Evolutionary conservation across 768 basidiomycete species (phyloP).

Genomic region (Austroboletus festivus): DNA sequence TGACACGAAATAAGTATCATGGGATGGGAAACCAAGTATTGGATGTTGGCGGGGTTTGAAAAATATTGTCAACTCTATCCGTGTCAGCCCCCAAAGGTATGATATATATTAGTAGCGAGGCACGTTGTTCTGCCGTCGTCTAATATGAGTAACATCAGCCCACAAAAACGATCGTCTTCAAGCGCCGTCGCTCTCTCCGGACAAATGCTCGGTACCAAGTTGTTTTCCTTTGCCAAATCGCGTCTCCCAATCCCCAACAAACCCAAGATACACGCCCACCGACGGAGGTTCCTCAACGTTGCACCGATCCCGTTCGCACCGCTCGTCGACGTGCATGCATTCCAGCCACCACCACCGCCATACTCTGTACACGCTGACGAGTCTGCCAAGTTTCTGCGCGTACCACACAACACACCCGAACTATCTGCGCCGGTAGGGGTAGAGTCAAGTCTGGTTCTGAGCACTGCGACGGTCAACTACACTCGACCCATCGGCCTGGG

Average conservation of each 20-base stretch:
- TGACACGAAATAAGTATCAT: too few species aligned
- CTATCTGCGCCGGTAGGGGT: background rate
- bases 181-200: conserved; percentile 4
- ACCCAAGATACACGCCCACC: conserved; percentile 10
- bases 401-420: conserved; percentile 30
- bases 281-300: conserved; percentile 11
- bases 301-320: conserved; percentile 28
- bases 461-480: background rate
- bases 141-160: conserved; percentile 8
- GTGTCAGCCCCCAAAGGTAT: conserved; percentile 15
- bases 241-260: conserved; percentile 22
- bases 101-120: conserved; percentile 7
- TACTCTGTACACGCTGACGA: conserved; percentile 16
- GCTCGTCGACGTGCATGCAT: conserved; percentile 23
- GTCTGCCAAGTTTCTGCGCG: conserved; percentile 11
- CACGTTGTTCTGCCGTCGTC: background rate
- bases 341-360: conserved; percentile 26
- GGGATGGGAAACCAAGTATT: too few species aligned
- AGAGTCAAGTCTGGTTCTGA: background rate
- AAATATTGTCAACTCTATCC: background rate
- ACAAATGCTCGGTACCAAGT: conserved; percentile 16
- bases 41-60: too few species aligned
- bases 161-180: conserved; percentile 6
- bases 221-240: conserved; percentile 21
- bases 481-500: conserved; percentile 22